Base-by-base conservation (phyloP, 176 grass and related monocot species). In the Triticum turgidum region DNA sequence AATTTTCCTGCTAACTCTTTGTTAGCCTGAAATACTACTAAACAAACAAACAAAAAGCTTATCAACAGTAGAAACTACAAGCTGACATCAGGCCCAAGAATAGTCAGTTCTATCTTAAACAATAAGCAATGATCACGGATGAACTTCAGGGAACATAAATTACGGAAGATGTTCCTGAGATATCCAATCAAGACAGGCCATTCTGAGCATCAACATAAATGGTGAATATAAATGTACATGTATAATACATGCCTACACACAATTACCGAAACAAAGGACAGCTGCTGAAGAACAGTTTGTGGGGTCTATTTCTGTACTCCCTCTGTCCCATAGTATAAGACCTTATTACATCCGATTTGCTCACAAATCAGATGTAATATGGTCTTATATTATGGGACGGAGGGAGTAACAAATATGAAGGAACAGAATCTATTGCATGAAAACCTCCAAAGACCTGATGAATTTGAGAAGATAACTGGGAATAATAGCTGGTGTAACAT, bases 401-500 rank as follows among this genome's bases (percentile, higher is more conserved):
- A 44, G 42, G 42, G 42, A 13, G 44, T 47, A 59, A 12, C 30
- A 69, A 68, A 79, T 80, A 61, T 20, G 10, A 27, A 80, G 80
- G 17, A 35, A 39, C 9, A 70, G 71, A 62, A 35, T 74, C 15
- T 61, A 52, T 24, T 14, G 27, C 18, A 44, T 49, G 30, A 84
- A 33, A 78, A 51, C 30, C 45, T 52, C 54, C 64, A 79, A 59
- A 78, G 54, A 51, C 34, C 44, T 70, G 35, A 86, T 17, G 37
- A 71, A 79, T 45, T 25, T 47, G 17, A 80, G 39, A 30, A 5
- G 30, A 42, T 52, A 59, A 65, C 34, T 62, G 18, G 41, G 21
- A 14, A 38, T 30, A 52, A 25, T 76, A 66, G 51, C 15, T 79
- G 75, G 44, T 49, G 38, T 84, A 74, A 82, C 67, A 75, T 18